Evolutionary conservation across 169 alveolate genomes (phyloP).

Genomic region (Cryptosporidium ubiquitum): DNA sequence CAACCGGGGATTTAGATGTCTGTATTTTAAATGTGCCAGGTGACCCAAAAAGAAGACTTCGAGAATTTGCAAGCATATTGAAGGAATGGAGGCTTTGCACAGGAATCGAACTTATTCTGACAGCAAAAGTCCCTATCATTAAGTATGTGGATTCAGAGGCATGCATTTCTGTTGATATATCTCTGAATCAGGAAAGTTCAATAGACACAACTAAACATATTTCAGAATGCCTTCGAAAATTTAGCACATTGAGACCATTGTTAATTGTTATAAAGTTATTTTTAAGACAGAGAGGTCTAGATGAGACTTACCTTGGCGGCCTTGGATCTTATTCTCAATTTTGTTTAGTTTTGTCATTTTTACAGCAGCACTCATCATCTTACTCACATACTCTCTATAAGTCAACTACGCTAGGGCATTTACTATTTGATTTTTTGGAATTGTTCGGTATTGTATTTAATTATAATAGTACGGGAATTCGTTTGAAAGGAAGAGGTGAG

Average conservation of each 20-base stretch:
- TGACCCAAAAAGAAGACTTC: constrained; percentile 61
- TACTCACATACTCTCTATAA: constrained; percentile 48
- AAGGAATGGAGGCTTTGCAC: constrained; percentile 65
- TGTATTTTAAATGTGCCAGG: constrained; percentile 72
- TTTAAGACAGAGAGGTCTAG: constrained; percentile 75
- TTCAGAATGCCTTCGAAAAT: constrained; percentile 69
- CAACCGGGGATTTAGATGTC: constrained; percentile 74
- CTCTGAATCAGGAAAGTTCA: constrained; percentile 77
- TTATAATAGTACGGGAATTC: constrained; percentile 63
- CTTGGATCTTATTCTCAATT: constrained; percentile 79
- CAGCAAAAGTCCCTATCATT: constrained; percentile 80
- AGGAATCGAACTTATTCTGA: constrained; percentile 73
- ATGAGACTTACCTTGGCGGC: constrained; percentile 79
- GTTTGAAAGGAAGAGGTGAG: constrained; percentile 57
- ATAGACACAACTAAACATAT: constrained; percentile 75
- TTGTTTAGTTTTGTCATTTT: constrained; percentile 73
- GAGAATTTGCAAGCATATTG: constrained; percentile 65
- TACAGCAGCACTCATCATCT: constrained; percentile 75
- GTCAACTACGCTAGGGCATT: constrained; percentile 73
- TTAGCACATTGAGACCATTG: constrained; percentile 77
- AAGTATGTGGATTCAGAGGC: constrained; percentile 77
- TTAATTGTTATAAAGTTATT: constrained; percentile 75
- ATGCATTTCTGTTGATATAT: constrained; percentile 77
- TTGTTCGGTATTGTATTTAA: constrained; percentile 67
- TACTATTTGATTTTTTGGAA: constrained; percentile 73